Evolutionary conservation across 192 early-diverging fungal genomes (phyloP), one percentile per base, ranked within the genome.

Genomic region (Mortierella antarctica): DNA sequence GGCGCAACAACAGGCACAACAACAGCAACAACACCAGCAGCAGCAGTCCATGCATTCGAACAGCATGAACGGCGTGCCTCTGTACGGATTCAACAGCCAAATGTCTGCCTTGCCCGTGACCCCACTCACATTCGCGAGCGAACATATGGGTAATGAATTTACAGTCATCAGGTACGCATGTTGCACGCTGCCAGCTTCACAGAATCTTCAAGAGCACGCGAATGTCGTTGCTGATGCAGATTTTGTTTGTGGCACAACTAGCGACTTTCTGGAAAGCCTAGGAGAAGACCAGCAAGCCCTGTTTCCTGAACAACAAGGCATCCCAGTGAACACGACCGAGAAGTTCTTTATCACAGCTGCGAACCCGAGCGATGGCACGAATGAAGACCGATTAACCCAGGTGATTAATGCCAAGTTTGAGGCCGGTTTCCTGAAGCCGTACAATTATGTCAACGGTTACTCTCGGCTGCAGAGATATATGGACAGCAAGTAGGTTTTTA

Each of bases 331-430:
- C 62, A 88, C 88, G 44, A 88, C 93, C 44, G 95, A 97, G 57
- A 92, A 92, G 62, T 98, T 97, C 75, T 90, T 96, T 65, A 82
- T 97, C 42, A 96, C 93, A 10, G 96, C 96, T 0, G 97, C 97
- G 0, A 95, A 98, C 74, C 97, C 97, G 0, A 86, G 85, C 52
- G 94, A 96, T 74, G 93, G 93, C n/a, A 89, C 91, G 21, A 88
- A 91, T 8, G 94, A 96, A 73, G 96, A 96, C 70, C 92, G 96
- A 67, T 85, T 98, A 65, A 94, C 89, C 20, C 92, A 95, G 73
- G 93, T 98, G 17, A 96, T 98, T 80, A 92, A 93, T 73, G 97
- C 97, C 52, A 98, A 98, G 83, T 95, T 95, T 64, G 95, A 98
- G 69, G 97, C 97, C 0, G 97, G 97, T 0, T 89, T 97, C 70